Conservation (phyloP, 1,139 yeast species). For the Geotrichum macrosporum region DNA sequence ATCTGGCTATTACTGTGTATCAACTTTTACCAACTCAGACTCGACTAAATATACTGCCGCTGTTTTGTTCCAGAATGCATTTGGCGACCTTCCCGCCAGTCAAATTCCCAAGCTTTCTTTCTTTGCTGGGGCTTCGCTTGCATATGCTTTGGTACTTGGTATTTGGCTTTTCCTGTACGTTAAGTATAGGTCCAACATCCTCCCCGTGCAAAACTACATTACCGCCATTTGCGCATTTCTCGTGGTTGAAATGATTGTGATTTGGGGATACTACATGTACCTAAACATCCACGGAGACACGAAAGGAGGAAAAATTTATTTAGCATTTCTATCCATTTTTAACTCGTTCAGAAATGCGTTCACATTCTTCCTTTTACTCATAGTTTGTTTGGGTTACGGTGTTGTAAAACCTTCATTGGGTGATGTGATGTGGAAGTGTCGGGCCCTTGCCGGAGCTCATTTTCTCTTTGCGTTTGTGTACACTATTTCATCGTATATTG, state of each 20-base stretch:
- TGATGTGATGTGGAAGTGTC: slow-evolving; percentile 72
- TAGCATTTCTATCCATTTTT: slow-evolving; percentile 70
- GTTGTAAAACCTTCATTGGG: slow-evolving; percentile 82
- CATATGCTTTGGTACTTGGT: slow-evolving; percentile 75
- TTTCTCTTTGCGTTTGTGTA: slow-evolving; percentile 65
- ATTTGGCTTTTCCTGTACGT: slow-evolving; percentile 81
- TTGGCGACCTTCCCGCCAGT: slow-evolving; percentile 81
- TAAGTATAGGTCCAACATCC: slow-evolving; percentile 79
- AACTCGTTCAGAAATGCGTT: slow-evolving; percentile 81
- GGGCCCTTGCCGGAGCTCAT: slow-evolving; percentile 68
- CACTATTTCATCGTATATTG: slow-evolving; percentile 63
- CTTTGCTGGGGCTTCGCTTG: slow-evolving; percentile 79
- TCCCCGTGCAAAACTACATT: slow-evolving; percentile 87
- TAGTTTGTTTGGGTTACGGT: slow-evolving; percentile 90
- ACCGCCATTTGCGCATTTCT: slow-evolving; percentile 80
- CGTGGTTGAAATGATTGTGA: slow-evolving; percentile 77
- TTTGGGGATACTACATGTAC: slow-evolving; percentile 89
- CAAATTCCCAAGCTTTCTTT: slow-evolving; percentile 89
- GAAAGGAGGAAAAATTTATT: slow-evolving; percentile 66
- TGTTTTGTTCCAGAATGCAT: slow-evolving; percentile 83
- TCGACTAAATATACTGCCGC: slow-evolving; percentile 53
- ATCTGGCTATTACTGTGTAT: slow-evolving; percentile 91
- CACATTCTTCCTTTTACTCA: slow-evolving; percentile 78
- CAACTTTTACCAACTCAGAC: slow-evolving; percentile 50
- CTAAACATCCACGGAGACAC: slow-evolving; percentile 59